A percentile compares a stretch with the other conserved stretches of the same genome.
phyloP scores from a whole-genome alignment of 2,329 filamentous ascomycete species.

The Didymella glomerata region DNA sequence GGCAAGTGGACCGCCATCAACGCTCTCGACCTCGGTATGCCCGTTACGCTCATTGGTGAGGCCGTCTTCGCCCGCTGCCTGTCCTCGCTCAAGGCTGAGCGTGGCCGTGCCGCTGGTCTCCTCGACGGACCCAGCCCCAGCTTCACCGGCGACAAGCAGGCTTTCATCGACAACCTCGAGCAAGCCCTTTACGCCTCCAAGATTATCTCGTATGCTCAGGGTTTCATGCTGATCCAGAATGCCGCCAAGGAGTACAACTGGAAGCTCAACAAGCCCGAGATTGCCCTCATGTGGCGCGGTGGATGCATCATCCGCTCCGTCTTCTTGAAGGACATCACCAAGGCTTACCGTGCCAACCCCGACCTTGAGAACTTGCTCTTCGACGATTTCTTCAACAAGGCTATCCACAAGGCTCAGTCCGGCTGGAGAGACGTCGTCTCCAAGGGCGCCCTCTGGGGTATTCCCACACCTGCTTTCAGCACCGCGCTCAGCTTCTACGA shows the following conservation, averaged over 20 bases:
- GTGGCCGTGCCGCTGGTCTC: slow-evolving; percentile 78
- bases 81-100: slow-evolving; percentile 93
- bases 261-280: slow-evolving; percentile 99
- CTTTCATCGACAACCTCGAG: slow-evolving; percentile 96
- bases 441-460: slow-evolving; percentile 92
- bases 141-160: slow-evolving; percentile 89
- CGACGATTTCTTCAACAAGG: slow-evolving; percentile 99
- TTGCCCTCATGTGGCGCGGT: slow-evolving; percentile 99
- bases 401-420: slow-evolving; percentile 91
- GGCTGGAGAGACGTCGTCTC: slow-evolving; percentile 71
- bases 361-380: slow-evolving; percentile 98
- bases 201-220: slow-evolving; percentile 99
- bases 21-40: slow-evolving; percentile 97
- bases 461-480: slow-evolving; percentile 95
- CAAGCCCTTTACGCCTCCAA: slow-evolving; percentile 99
- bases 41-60: slow-evolving; percentile 97
- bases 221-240: slow-evolving; percentile 99
- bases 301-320: slow-evolving; percentile 99
- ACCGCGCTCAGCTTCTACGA: slow-evolving; percentile 99
- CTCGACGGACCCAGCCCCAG: slow-evolving; percentile 79
- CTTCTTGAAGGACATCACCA: slow-evolving; percentile 99
- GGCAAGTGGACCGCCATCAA: slow-evolving; percentile 99
- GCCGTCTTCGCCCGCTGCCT: slow-evolving; percentile 94
- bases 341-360: slow-evolving; percentile 91
- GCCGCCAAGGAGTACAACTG: slow-evolving; percentile 94